These are phyloP conservation scores for Colletotrichum eleusines DNA, from an alignment of 2,329 filamentous ascomycete species.

Conservation along the genomic window DNA sequence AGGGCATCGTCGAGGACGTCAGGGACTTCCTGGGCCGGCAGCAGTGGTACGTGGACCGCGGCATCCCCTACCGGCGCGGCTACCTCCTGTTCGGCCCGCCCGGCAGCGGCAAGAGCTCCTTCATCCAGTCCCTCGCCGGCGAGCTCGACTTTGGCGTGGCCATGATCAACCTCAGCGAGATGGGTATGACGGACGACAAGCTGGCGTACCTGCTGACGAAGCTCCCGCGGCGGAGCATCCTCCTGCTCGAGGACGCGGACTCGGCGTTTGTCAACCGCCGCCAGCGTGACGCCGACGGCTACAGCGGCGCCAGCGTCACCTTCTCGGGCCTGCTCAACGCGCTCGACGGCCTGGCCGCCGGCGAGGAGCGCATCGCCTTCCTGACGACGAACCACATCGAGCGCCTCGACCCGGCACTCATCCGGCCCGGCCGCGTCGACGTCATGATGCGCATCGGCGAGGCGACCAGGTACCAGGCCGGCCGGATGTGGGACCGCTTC, in stretches of 20 bases:
- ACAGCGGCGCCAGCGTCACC: slow-evolving; percentile 88
- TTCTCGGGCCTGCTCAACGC: slow-evolving; percentile 92
- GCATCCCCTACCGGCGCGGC: slow-evolving; percentile 90
- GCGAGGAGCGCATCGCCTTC: slow-evolving; percentile 94
- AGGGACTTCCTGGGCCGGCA: slow-evolving; percentile 83
- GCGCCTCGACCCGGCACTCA: slow-evolving; percentile 86
- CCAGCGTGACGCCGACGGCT: slow-evolving; percentile 83
- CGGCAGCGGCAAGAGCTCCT: slow-evolving; percentile 93
- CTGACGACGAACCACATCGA: slow-evolving; percentile 96
- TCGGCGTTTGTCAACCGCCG: slow-evolving; percentile 88
- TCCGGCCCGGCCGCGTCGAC: slow-evolving; percentile 92
- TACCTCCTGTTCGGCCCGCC: slow-evolving; percentile 92
- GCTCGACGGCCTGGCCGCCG: slow-evolving; percentile 91
- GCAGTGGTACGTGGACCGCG: slow-evolving; percentile 93
- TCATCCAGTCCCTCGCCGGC: slow-evolving; percentile 95
- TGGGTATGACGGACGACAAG: slow-evolving; percentile 90
- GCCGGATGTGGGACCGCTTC: slow-evolving; percentile 92
- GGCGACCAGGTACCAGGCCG: slow-evolving; percentile 86
- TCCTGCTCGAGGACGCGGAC: slow-evolving; percentile 91
- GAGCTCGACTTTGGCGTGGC: slow-evolving; percentile 92
- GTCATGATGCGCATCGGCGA: slow-evolving; percentile 92
- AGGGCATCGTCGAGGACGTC: slow-evolving; percentile 83
- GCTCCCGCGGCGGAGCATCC: slow-evolving; percentile 83
- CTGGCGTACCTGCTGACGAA: slow-evolving; percentile 88
- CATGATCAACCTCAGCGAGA: slow-evolving; percentile 90